phyloP scores from a whole-genome alignment of 495 filamentous ascomycete genomes.

The Penicillium subrubescens region DNA sequence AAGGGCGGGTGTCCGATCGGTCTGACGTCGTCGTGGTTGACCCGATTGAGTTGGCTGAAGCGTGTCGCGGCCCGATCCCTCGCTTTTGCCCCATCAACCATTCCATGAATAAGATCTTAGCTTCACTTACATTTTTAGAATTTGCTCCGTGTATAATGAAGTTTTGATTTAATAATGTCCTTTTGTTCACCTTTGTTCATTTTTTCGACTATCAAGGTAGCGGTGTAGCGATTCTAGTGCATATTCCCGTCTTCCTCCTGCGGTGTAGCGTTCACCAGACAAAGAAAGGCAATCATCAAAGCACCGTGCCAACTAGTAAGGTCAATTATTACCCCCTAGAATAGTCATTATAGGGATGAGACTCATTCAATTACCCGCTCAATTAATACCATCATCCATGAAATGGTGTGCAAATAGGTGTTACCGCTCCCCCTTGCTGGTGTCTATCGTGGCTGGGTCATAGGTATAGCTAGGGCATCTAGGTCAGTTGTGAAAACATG shows the following conservation, averaged over 20 bases:
- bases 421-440: constrained; percentile 26
- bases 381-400: not conserved
- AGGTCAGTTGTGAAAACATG: constrained; percentile 18
- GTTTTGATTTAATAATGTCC: not conserved
- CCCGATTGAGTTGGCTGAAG: constrained; percentile 11
- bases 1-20: not conserved
- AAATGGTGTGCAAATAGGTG: not conserved
- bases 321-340: constrained; percentile 14
- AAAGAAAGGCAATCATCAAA: not conserved
- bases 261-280: not conserved
- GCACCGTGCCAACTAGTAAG: not conserved
- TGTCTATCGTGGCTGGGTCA: constrained; percentile 22
- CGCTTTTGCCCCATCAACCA: not conserved
- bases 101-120: constrained; percentile 25
- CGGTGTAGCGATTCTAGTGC: not conserved
- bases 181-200: not conserved
- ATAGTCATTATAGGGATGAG: not conserved
- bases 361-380: not conserved
- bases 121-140: not conserved
- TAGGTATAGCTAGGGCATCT: not conserved
- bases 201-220: not conserved
- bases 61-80: constrained; percentile 16
- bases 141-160: not conserved
- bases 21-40: constrained; percentile 7
- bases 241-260: not conserved